Percentiles rank a stretch among this genome's conserved stretches.
Conservation (phyloP, 108 stramenopile species). For the Schizochytrium sp. region DNA sequence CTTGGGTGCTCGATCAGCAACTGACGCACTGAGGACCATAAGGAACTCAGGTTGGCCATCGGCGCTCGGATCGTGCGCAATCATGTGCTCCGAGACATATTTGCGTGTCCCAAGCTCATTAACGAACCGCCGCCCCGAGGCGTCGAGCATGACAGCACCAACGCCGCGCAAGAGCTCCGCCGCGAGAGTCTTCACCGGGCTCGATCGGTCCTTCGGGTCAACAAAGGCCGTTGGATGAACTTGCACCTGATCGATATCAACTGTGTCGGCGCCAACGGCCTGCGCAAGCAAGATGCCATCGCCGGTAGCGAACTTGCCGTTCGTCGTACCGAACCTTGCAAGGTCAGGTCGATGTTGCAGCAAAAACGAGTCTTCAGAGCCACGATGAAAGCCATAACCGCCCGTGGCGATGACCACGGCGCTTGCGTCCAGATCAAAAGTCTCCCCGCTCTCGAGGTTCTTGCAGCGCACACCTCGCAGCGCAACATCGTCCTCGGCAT, state of each 20-base stretch:
- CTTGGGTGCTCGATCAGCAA: conserved; percentile 66
- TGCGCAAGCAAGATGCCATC: conserved; percentile 64
- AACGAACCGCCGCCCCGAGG: conserved; percentile 48
- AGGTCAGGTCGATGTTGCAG: conserved; percentile 69
- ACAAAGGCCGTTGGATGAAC: conserved; percentile 49
- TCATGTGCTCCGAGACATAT: conserved; percentile 62
- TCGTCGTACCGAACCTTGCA: conserved; percentile 70
- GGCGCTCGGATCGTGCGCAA: conserved; percentile 52
- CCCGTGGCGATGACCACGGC: conserved; percentile 78
- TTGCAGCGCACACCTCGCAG: conserved; percentile 19
- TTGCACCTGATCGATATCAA: conserved; percentile 27
- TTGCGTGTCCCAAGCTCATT: conserved; percentile 66
- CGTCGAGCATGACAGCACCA: conserved; percentile 17
- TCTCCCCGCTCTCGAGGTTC: conserved; percentile 20
- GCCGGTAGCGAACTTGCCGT: conserved; percentile 78
- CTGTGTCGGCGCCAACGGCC: neutral
- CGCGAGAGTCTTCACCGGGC: conserved; percentile 39
- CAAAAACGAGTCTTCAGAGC: conserved; percentile 57
- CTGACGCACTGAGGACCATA: conserved; percentile 62
- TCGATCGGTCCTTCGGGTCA: conserved; percentile 41
- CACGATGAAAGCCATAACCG: conserved; percentile 72
- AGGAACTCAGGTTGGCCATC: conserved; percentile 53
- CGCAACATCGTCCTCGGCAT: conserved; percentile 25
- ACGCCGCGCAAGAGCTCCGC: conserved; percentile 32
- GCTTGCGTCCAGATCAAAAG: conserved; percentile 37